Conservation (phyloP, 208 protist genomes). For the Strigomonas galati region DNA sequence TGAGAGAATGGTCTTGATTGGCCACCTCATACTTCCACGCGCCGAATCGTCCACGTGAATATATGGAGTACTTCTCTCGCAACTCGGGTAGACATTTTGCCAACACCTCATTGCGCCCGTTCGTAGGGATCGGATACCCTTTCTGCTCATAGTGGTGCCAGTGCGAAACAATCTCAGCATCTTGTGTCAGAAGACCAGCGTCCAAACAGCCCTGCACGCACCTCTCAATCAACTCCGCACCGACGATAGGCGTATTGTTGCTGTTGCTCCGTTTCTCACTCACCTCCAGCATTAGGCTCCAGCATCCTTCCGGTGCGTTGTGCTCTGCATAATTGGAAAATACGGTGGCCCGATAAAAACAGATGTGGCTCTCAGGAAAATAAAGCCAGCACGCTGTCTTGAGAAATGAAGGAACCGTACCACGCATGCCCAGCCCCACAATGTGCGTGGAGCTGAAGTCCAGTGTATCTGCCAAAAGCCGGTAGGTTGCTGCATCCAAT, state of each 20-base stretch:
- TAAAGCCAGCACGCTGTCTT: conserved; percentile 73
- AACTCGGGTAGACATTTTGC: background rate
- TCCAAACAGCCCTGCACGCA: conserved; percentile 39
- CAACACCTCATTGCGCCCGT: background rate
- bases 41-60: conserved; percentile 63
- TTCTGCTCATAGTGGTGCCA: conserved; percentile 41
- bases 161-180: conserved; percentile 47
- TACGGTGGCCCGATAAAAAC: conserved; percentile 77
- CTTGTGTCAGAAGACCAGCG: conserved; percentile 29
- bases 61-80: conserved; percentile 21
- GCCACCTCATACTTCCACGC: conserved; percentile 72
- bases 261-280: conserved; percentile 17
- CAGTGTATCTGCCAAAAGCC: conserved; percentile 38
- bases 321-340: conserved; percentile 68
- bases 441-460: conserved; percentile 58
- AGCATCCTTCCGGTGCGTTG: conserved; percentile 55
- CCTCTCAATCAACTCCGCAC: conserved; percentile 32
- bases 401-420: conserved; percentile 37
- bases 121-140: background rate
- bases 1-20: conserved; percentile 66
- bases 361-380: conserved; percentile 58
- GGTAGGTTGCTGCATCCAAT: conserved; percentile 20
- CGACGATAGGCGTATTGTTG: conserved; percentile 27
- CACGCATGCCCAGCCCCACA: conserved; percentile 63
- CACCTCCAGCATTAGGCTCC: conserved; percentile 73